Evolutionary conservation across 2,329 filamentous ascomycete species (phyloP).

Genomic region (Alternaria incomplexa): DNA sequence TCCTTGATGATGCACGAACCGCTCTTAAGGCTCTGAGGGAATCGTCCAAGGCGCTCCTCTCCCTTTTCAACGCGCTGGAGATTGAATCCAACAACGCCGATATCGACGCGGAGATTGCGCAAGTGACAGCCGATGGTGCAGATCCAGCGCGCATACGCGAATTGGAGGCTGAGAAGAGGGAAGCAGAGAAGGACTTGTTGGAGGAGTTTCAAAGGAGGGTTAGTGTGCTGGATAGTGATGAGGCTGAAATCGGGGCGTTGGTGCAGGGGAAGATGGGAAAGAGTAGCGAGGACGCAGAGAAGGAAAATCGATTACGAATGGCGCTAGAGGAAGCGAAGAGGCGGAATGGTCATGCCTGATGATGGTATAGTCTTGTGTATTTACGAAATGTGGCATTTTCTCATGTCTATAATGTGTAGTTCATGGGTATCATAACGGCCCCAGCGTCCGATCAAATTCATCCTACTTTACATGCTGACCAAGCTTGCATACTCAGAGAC

Average conservation of each 20-base stretch:
- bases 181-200: constrained; percentile 39
- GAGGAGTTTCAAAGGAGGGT: constrained; percentile 48
- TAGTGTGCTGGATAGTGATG: constrained; percentile 45
- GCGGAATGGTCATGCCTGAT: constrained; percentile 53
- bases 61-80: constrained; percentile 56
- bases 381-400: not conserved
- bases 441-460: not conserved
- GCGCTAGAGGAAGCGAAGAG: constrained; percentile 62
- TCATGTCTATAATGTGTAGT: not conserved
- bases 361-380: not conserved
- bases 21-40: constrained; percentile 45
- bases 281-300: constrained; percentile 45
- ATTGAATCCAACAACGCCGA: constrained; percentile 59
- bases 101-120: constrained; percentile 60
- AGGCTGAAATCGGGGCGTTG: constrained; percentile 40
- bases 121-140: constrained; percentile 55
- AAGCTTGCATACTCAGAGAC: not conserved
- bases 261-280: constrained; percentile 29
- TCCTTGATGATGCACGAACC: constrained; percentile 33
- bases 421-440: not conserved
- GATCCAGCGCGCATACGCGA: constrained; percentile 49
- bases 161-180: constrained; percentile 43
- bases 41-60: constrained; percentile 50
- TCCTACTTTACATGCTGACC: not conserved
- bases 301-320: constrained; percentile 55